Evolutionary conservation across 805 yeast species (phyloP), one percentile per base, ranked within the genome.

Genomic region (Yamadazyma sp.): DNA sequence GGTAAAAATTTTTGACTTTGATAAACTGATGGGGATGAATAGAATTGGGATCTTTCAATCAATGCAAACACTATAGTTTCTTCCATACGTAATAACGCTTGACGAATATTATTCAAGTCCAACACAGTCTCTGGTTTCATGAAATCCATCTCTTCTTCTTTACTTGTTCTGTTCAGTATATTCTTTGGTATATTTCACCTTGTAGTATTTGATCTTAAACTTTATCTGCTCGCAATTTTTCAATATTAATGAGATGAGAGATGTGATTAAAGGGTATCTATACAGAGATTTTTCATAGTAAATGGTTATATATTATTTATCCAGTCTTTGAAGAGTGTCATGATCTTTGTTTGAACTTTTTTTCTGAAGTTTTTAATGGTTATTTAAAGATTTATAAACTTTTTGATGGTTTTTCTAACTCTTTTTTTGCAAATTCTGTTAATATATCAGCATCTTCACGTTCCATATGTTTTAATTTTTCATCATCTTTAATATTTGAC

Each of bases 1-100:
- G 86, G 85, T 23, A 88, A 78, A 42, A 66, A 76, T 42, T 74
- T 74, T 45, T 76, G 70, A 8, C 54, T 48, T 48, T 73, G 70
- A 62, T 93, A 93, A 7, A 88, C 87, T 12, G 85, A 73, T 1
- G 85, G 82, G 35, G 87, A 80, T 20, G 75, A 73, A 48, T 69
- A 80, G 54, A 86, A 91, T 62, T 91, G 96, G 3, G 96, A 86
- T 45, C 98, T 73, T 58, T 93, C 98, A 41, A 93, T 89, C 47
- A 93, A 75, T 38, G 82, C 85, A 69, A 89, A 93, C 42, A 93
- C 83, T 48, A 93, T 88, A 5, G 97, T 85, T 60, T 93, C 98
- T 55, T 93, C 98, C 96, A 93, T 87, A 36, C 96, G 77, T 25
- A 89, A 81, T 30, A 93, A 69, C 12, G 86, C 83, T 41, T 76